These are phyloP conservation scores for Epichloe glyceriae DNA, from an alignment of 2,329 filamentous ascomycete species.

Conservation along the genomic window DNA sequence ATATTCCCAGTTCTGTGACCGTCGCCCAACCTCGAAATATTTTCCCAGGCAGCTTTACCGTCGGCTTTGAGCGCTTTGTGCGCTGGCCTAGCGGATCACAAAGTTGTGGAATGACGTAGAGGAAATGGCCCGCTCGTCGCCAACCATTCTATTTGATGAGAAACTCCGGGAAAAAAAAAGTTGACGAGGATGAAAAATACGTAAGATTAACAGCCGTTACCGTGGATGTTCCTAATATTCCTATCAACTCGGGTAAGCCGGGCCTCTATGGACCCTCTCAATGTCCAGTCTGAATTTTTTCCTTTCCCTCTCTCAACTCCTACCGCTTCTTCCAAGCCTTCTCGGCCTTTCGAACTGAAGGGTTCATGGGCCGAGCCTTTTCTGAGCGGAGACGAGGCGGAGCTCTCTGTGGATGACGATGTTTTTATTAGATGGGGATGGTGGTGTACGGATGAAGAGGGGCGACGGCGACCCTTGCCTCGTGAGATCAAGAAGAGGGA, in stretches of 20 bases:
- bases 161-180: neutral
- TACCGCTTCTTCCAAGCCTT: neutral
- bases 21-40: neutral
- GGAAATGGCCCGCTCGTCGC: conserved; percentile 1
- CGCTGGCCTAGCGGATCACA: neutral
- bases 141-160: neutral
- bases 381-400: conserved; percentile 3
- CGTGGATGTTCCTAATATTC: neutral
- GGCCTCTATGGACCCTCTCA: neutral
- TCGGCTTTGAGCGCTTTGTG: neutral
- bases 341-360: neutral
- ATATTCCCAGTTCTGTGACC: neutral
- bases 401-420: conserved; percentile 4
- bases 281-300: neutral
- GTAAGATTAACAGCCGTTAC: neutral
- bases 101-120: neutral
- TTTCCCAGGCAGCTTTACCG: conserved; percentile 1
- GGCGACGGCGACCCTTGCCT: neutral
- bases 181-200: neutral
- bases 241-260: neutral
- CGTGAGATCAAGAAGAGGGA: too few species aligned
- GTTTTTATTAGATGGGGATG: conserved; percentile 1
- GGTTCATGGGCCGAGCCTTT: neutral
- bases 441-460: neutral
- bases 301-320: neutral